These are phyloP conservation scores for Pyricularia pennisetigena DNA, from an alignment of 2,329 filamentous ascomycete genomes.

Conservation along the genomic window DNA sequence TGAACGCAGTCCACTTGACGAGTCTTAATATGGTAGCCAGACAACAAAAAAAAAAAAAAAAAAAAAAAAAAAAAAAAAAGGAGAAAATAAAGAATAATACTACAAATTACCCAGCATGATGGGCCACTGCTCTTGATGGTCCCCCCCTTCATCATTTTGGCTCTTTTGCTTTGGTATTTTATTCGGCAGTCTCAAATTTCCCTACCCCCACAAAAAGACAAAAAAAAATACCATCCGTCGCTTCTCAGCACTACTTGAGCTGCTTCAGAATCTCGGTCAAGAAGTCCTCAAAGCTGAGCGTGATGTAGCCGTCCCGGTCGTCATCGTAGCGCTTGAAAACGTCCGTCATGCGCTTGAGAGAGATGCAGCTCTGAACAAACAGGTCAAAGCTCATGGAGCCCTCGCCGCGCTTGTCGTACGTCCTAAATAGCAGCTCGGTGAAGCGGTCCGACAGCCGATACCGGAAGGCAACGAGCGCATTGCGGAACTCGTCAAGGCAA, in stretches of 20 bases:
- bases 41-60: not conserved
- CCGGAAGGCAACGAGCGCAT: slow-evolving; percentile 85
- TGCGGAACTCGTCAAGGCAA: slow-evolving; percentile 59
- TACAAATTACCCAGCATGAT: not conserved
- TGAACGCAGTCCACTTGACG: not conserved
- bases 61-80: not conserved
- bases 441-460: slow-evolving; percentile 83
- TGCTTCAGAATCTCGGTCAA: slow-evolving; percentile 58
- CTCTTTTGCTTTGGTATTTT: not conserved
- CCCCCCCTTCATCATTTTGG: not conserved
- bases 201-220: not conserved
- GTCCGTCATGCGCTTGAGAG: slow-evolving; percentile 95
- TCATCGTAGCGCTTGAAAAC: slow-evolving; percentile 99
- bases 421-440: slow-evolving; percentile 74
- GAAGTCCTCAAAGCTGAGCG: slow-evolving; percentile 73
- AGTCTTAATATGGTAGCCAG: not conserved
- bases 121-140: not conserved
- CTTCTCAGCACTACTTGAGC: slow-evolving; percentile 31
- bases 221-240: not conserved
- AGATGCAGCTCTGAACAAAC: slow-evolving; percentile 96
- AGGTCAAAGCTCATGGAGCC: slow-evolving; percentile 84
- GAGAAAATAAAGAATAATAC: not conserved
- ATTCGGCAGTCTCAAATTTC: not conserved
- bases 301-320: slow-evolving; percentile 89
- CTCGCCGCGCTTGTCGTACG: slow-evolving; percentile 69